Conservation (phyloP, 1,284 basidiomycete genomes). For the Gymnopus androsaceus region DNA sequence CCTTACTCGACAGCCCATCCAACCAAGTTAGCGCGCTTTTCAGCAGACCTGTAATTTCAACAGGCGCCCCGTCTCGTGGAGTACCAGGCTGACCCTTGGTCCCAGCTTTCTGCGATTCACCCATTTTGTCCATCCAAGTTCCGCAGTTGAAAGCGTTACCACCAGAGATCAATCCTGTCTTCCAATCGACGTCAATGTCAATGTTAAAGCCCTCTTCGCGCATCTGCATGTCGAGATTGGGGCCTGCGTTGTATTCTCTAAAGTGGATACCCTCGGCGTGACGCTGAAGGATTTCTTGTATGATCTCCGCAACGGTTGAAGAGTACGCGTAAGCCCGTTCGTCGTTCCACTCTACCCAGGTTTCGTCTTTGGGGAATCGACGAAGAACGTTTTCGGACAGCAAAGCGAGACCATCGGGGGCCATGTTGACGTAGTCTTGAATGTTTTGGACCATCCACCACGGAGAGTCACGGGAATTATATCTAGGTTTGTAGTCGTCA, state of each 20-base stretch:
- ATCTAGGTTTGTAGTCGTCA: conserved; percentile 45
- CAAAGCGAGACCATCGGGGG: conserved; percentile 83
- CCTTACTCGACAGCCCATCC: conserved; percentile 61
- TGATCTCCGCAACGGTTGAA: conserved; percentile 86
- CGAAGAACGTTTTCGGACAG: conserved; percentile 84
- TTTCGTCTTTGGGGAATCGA: conserved; percentile 91
- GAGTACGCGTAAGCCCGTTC: conserved; percentile 79
- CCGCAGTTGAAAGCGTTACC: conserved; percentile 86
- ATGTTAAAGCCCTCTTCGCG: conserved; percentile 91
- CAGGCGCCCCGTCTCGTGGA: conserved; percentile 91
- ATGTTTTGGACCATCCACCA: conserved; percentile 99
- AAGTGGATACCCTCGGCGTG: conserved; percentile 94
- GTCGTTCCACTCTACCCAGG: conserved; percentile 93
- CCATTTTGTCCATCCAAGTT: conserved; percentile 99
- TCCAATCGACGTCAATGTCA: conserved; percentile 92
- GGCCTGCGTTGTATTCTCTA: conserved; percentile 94
- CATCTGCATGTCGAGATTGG: conserved; percentile 97
- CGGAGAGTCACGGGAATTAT: conserved; percentile 90
- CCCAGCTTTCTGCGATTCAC: conserved; percentile 86
- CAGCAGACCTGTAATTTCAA: conserved; percentile 93
- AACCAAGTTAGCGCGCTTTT: conserved; percentile 95
- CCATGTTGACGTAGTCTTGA: conserved; percentile 88
- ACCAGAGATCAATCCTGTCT: conserved; percentile 87
- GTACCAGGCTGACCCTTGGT: conserved; percentile 95
- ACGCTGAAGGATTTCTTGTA: conserved; percentile 95